Evolutionary conservation across 108 stramenopile genomes (phyloP), one percentile per base, ranked within the genome.

Genomic region (Conticribra weissflogii): DNA sequence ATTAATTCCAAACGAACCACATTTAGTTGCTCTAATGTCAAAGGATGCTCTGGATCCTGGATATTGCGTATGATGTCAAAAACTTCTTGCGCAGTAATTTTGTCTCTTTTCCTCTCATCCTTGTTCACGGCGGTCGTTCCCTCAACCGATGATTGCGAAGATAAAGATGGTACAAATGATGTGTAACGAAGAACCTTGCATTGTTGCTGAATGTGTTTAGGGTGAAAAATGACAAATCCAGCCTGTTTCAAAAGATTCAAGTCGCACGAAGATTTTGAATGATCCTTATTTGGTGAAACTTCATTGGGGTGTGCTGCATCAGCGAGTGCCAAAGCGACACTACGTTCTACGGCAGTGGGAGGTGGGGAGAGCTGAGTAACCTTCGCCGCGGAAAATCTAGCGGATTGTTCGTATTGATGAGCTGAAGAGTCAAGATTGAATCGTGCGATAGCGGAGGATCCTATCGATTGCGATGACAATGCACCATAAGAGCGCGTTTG

Each of bases 11-110:
- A 27, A 61, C 84, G 91, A 14, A 97, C 96, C 18, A 99, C 98
- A 66, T 94, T 90, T 59, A 99, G 83, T 58, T 98, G 93, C 82
- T 99, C 97, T 54, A 99, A 85, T 17, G 98, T 97, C 27, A 97
- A 68, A 8, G 98, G 97, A 78, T 99, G 99, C 63, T 99, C 99
- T 0, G 99, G 99, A 84, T 99, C 98, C 71, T 98, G 96, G 62
- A 99, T 89, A 59, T 92, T 87, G 51, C 99, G 91, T 66, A 99
- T 88, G 15, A 98, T 87, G 45, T 98, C 95, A 85, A 98, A 99
- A 7, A 99, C 79, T 72, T 98, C 98, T 18, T 83, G 90, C 0
- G 84, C 78, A 46, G 70, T 76, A 49, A 96, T 78, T 33, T 44
- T 18, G 45, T 91, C 89, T 50, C 83, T 76, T 56, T 36, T 59